A percentile compares a stretch with the other conserved stretches of the same genome.
phyloP scores from a whole-genome alignment of 495 filamentous ascomycete genomes.

The Articulospora tetracladia region DNA sequence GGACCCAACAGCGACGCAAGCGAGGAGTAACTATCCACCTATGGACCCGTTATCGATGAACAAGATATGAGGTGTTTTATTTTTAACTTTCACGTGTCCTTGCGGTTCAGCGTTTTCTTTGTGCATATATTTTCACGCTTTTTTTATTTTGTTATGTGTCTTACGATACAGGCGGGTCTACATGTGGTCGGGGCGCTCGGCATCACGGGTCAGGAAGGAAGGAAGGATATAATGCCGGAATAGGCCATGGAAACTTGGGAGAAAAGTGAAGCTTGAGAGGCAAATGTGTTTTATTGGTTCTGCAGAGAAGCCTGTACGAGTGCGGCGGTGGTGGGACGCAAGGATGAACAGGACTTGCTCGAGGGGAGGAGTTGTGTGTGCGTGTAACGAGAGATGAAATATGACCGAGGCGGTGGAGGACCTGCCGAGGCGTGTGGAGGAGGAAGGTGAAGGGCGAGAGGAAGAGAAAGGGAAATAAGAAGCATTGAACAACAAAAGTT shows the following conservation, averaged over 20 bases:
- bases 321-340: background rate
- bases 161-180: no score
- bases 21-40: slow-evolving; percentile 11
- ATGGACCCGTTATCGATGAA: slow-evolving; percentile 28
- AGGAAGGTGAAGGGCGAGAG: background rate
- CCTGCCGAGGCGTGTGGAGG: no score
- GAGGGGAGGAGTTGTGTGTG: background rate
- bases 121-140: slow-evolving; percentile 17
- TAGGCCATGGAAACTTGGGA: background rate
- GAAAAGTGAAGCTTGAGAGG: no score
- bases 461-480: background rate
- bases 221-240: slow-evolving; percentile 1
- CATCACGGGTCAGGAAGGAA: background rate
- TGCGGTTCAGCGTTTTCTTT: slow-evolving; percentile 21
- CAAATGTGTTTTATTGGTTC: no score
- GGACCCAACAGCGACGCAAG: slow-evolving; percentile 36
- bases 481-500: background rate
- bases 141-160: background rate
- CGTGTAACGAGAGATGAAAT: background rate
- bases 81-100: slow-evolving; percentile 8
- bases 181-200: background rate
- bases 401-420: background rate
- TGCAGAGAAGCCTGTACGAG: no score
- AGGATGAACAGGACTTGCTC: background rate
- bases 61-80: slow-evolving; percentile 21